Evolutionary conservation across 2,329 filamentous ascomycete species (phyloP), one percentile per base, ranked within the genome.

Genomic region (Colletotrichum caudatum): DNA sequence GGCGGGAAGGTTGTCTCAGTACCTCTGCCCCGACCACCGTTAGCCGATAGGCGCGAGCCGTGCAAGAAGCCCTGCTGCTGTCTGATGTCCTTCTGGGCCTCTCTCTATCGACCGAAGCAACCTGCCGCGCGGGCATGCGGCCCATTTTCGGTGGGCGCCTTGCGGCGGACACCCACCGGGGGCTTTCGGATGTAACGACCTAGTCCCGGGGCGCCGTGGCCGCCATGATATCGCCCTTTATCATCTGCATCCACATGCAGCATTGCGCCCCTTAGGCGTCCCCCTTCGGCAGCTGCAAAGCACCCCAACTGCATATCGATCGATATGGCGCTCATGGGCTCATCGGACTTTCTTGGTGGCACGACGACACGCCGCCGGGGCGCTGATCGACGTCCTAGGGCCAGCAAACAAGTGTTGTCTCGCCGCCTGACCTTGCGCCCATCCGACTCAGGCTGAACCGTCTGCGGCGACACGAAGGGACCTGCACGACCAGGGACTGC

Each of bases 81-180:
- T 39, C 11, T 51, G 46, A n/a, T 46, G 18, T 44, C 41, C 14
- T 18, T 6, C 41, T 18, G 20, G 37, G 69, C 53, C 51, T 63
- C 8, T 63, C 8, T 33, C 14, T 7, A 37, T n/a, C 26, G 51
- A 33, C 12, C n/a, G 20, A 33, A 18, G 35, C 37, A 44, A 51
- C 16, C 58, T 48, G n/a, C 58, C 68, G 37, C 37, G 64, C 51
- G 23, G 44, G 37, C 48, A 29, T 46, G 70, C 66, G 66, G 56
- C 56, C 61, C 41, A 66, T 35, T 46, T 62, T 58, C 69, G 66
- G 50, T 71, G 56, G 66, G 39, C 57, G 70, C 70, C 70, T 66
- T 59, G 33, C 69, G 58, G 64, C 58, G 63, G 57, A 54, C 56
- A 50, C 56, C 63, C 54, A 18, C 29, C 48, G 59, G 65, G 37